These are phyloP conservation scores for Neopestalotiopsis rosae DNA, from an alignment of 2,329 filamentous ascomycete species.

Conservation along the genomic window DNA sequence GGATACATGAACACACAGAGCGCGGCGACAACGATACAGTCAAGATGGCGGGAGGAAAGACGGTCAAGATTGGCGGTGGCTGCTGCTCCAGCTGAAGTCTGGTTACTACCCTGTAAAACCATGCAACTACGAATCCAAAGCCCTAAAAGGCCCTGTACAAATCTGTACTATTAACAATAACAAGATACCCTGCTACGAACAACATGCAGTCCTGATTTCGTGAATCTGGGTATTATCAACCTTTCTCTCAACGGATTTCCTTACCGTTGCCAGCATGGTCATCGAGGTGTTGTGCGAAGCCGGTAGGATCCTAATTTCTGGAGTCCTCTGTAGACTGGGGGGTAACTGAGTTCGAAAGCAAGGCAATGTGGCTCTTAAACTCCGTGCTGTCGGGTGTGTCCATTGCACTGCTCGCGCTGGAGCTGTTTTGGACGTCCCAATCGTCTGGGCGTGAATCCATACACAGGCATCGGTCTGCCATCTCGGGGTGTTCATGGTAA, in stretches of 20 bases:
- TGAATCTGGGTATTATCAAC: neutral
- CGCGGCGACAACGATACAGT: slow-evolving; percentile 92
- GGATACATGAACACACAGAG: slow-evolving; percentile 91
- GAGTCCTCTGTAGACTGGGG: too few relatives aligned
- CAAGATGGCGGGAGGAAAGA: slow-evolving; percentile 62
- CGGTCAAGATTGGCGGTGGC: slow-evolving; percentile 28
- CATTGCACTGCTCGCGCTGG: neutral
- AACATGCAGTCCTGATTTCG: neutral
- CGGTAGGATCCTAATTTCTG: too few relatives aligned
- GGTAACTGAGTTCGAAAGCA: neutral
- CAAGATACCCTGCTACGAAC: neutral
- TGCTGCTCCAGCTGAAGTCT: slow-evolving; percentile 30
- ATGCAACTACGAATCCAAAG: neutral
- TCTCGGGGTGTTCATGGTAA: neutral
- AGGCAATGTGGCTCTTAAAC: neutral
- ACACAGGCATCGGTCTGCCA: neutral
- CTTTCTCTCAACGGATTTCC: neutral
- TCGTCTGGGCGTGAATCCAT: neutral
- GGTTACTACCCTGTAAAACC: neutral
- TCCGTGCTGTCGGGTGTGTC: neutral
- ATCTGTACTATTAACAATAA: neutral
- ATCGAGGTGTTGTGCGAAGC: too few relatives aligned
- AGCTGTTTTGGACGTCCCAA: neutral
- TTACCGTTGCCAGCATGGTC: neutral
- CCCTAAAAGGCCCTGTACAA: neutral